Percentiles rank a stretch among this genome's conserved stretches.
Conservation (phyloP, 2,329 filamentous ascomycete species). For the Neonectria coccinea region DNA sequence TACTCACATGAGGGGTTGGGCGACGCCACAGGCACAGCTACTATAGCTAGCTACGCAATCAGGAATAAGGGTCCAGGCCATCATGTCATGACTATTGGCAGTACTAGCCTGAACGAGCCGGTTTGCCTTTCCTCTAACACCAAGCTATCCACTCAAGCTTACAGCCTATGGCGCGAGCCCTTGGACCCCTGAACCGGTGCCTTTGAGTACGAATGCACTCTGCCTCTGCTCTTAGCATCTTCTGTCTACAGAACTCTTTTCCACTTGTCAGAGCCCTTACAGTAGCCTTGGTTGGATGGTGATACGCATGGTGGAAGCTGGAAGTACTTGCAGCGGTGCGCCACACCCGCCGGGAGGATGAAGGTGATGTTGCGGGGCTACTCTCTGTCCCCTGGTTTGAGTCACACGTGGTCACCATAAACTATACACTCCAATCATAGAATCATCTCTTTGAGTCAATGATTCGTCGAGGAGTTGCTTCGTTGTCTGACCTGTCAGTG, state of each 20-base stretch:
- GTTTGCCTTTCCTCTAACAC: not conserved
- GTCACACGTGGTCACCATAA: not conserved
- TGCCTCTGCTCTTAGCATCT: conserved; percentile 1
- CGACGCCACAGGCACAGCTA: not conserved
- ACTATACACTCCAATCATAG: not conserved
- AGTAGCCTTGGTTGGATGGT: not conserved
- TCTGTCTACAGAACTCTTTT: conserved; percentile 2
- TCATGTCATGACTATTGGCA: not conserved
- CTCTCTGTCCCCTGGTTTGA: conserved; percentile 6
- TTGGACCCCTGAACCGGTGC: conserved; percentile 3
- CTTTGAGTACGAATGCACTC: not conserved
- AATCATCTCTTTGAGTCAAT: conserved; percentile 1
- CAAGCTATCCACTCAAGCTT: not conserved
- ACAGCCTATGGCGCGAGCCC: not conserved
- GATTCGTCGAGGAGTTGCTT: not conserved
- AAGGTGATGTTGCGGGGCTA: conserved; percentile 12
- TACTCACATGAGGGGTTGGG: not conserved
- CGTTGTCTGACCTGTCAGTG: not conserved
- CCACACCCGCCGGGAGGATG: not conserved
- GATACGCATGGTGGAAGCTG: too few species aligned
- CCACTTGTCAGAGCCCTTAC: conserved; percentile 1
- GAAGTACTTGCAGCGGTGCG: too few species aligned
- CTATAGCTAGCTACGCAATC: not conserved
- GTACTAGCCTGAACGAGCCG: not conserved
- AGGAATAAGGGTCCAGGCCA: not conserved